Evolutionary conservation across 2,329 filamentous ascomycete species (phyloP), one percentile per base, ranked within the genome.

Genomic region (Fusarium nanum): DNA sequence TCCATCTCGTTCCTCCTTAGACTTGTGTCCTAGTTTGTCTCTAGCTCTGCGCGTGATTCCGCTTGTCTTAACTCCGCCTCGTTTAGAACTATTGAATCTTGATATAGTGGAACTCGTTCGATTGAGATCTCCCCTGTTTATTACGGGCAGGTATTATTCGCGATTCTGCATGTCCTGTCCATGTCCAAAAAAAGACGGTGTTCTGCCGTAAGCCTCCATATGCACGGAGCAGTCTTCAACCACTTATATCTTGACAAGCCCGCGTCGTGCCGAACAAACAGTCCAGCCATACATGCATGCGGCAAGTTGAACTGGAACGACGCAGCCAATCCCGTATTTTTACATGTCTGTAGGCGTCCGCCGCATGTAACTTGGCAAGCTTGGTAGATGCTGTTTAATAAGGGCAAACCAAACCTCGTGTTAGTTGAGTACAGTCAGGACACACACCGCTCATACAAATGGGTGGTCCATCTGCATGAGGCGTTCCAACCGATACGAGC

Each of bases 41-140:
- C 67, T 71, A 68, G 65, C 49, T 48, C 58, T 59, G 56, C 68
- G 68, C 68, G 56, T 71, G 68, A 69, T 71, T 67, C 37, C 52
- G 34, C 53, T 57, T 22, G 34, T 55, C 37, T 30, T 30, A 52
- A 44, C 28, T 60, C 37, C 18, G 37, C 49, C 32, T 59, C 32
- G 30, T 37, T 61, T 46, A 32, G 30, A 49, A 46, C 68, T 68
- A 71, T 68, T 52, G 68, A 65, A 40, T 59, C 34, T 40, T 50
- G 18, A 18, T 28, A 49, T 25, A 37, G 53, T 40, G 41, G 53
- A 59, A 32, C 42, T 49, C 25, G 44, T 53, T 41, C 49, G 32
- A 60, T 66, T 45, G n/a, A 23, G 49, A 48, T 52, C 25, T 49
- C 42, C 49, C 42, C 49, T 42, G 13, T 53, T 53, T 41, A 22